Base-by-base conservation (phyloP, 176 grass and related monocot genomes). In the Sorghum bicolor region DNA sequence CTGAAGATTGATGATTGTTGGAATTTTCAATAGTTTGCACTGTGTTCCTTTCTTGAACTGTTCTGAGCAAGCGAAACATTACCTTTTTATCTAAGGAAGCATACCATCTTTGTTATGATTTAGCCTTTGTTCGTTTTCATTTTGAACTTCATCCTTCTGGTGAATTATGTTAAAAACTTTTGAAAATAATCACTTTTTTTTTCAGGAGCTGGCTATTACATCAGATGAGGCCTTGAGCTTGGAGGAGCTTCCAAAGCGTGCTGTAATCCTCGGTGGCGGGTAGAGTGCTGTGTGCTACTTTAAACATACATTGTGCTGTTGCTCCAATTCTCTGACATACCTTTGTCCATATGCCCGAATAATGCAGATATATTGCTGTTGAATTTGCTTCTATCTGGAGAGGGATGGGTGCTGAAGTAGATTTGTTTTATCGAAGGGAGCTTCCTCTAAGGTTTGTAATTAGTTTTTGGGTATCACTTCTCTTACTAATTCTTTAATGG, bases 221-320 rank as follows among this genome's bases (percentile, higher is more conserved):
- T 98, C 96, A 66, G 96, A 98, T 60, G 96, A 98, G 76, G 96
- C 96, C 31, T 95, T 98, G 71, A 98, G 96, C 77, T 93, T 98
- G 87, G 93, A 93, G 78, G 96, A 98, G 39, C 33, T 92, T 75
- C 96, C 96, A 30, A 98, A 98, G 84, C 93, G 69, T 45, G 96
- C 72, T 20, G 85, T 98, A 48, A 90, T 98, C 77, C 93, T 98
- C 61, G 96, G 96, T 85, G 96, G 88, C 64, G 96, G 96, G 96
- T 95, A 93, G 40, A 58, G 25, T 62, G 20, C 26, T 50, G 44
- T 39, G 41, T 45, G 17, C 15, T 71, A 76, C 26, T 68, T 58
- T 79, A 64, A 16, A 12, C 4, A 40, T 61, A 57, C 41, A n/a
- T 58, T 62, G 48, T 88, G 5, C 33, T 68, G 33, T 33, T 24